phyloP scores from a whole-genome alignment of 2,329 filamentous ascomycete species.

The Alternaria panax region DNA sequence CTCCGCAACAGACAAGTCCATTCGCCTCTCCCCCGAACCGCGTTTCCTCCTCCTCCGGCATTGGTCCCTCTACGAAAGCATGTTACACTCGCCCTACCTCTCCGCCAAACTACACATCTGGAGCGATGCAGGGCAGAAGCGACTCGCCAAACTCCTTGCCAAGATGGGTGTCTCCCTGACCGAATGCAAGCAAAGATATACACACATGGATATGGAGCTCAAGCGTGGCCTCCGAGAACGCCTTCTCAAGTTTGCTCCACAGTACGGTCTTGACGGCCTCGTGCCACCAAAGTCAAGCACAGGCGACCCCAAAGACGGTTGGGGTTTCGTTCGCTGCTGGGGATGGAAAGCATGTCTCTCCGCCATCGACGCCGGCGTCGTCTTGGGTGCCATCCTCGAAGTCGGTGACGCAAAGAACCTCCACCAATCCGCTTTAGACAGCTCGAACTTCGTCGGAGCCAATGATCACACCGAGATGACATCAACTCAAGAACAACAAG shows the following conservation, averaged over 20 bases:
- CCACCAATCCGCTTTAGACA: constrained; percentile 41
- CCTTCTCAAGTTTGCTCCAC: constrained; percentile 86
- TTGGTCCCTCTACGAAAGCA: constrained; percentile 98
- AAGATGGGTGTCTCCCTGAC: constrained; percentile 97
- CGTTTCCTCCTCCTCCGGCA: constrained; percentile 91
- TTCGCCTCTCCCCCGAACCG: constrained; percentile 91
- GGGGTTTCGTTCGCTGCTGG: constrained; percentile 98
- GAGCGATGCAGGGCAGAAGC: constrained; percentile 87
- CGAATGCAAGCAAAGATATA: constrained; percentile 94
- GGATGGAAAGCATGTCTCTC: constrained; percentile 95
- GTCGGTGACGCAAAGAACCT: constrained; percentile 70
- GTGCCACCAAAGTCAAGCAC: constrained; percentile 73
- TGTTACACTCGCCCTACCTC: constrained; percentile 96
- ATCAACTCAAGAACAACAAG: constrained; percentile 30
- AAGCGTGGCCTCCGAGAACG: constrained; percentile 87
- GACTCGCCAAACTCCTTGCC: constrained; percentile 90
- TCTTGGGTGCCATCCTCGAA: constrained; percentile 90
- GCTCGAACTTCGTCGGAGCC: constrained; percentile 37
- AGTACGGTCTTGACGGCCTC: constrained; percentile 93
- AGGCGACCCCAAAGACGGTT: constrained; percentile 82
- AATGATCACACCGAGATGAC: constrained; percentile 38
- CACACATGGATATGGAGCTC: constrained; percentile 97
- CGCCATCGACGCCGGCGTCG: constrained; percentile 91
- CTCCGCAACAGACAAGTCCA: constrained; percentile 89
- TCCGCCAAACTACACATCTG: constrained; percentile 92